These are phyloP conservation scores for Castanea sativa DNA, from an alignment of 306 rosid species.

Conservation along the genomic window DNA sequence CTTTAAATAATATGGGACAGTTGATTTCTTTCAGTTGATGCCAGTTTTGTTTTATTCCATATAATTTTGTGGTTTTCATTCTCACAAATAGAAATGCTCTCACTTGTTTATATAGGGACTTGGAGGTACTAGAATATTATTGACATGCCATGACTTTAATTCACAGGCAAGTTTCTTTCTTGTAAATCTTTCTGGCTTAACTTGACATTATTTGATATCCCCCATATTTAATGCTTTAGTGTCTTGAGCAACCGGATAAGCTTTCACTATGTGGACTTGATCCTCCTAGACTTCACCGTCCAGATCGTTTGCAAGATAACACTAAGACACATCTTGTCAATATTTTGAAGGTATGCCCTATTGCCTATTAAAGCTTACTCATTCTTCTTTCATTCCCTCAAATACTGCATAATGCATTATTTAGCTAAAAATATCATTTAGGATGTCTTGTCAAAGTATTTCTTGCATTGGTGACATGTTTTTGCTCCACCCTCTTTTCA, in stretches of 20 bases:
- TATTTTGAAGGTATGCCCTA: slow-evolving; percentile 59
- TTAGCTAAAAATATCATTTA: background rate
- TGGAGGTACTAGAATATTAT: slow-evolving; percentile 57
- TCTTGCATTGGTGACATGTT: background rate
- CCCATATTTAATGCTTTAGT: slow-evolving; percentile 32
- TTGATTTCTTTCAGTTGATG: background rate
- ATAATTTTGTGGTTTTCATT: background rate
- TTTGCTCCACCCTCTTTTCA: background rate
- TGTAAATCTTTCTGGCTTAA: slow-evolving; percentile 18
- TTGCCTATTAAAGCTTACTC: slow-evolving; percentile 7
- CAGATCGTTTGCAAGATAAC: slow-evolving; percentile 87
- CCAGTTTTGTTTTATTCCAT: background rate
- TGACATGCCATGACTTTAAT: slow-evolving; percentile 72
- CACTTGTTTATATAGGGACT: slow-evolving; percentile 50
- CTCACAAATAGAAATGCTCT: background rate
- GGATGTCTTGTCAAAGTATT: background rate
- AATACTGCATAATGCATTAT: slow-evolving; percentile 3
- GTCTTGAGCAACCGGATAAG: slow-evolving; percentile 66
- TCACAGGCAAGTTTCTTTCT: slow-evolving; percentile 53
- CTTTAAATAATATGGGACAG: background rate
- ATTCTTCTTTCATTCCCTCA: slow-evolving; percentile 4
- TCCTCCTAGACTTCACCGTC: slow-evolving; percentile 67
- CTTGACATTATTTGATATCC: slow-evolving; percentile 25
- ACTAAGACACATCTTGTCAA: slow-evolving; percentile 61
- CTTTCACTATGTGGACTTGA: slow-evolving; percentile 86